A percentile compares a stretch with the other conserved stretches of the same genome.
These are phyloP conservation scores for Sordariomycetes sp. DNA, from an alignment of 2,329 filamentous ascomycete species.

Conservation along the genomic window DNA sequence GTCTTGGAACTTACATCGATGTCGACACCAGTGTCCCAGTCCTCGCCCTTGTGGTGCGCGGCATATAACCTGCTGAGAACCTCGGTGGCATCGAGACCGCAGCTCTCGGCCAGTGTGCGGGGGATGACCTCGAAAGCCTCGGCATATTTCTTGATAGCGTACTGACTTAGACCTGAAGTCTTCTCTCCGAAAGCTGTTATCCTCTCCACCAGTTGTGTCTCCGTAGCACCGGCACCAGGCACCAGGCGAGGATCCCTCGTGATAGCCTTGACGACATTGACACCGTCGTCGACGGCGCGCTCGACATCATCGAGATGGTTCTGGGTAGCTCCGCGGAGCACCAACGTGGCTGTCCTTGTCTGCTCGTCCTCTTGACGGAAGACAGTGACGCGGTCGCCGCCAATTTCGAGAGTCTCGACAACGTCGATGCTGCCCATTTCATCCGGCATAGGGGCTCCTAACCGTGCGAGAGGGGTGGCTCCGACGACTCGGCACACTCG, in stretches of 20 bases:
- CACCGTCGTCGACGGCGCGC: conserved; percentile 92
- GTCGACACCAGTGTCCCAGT: conserved; percentile 89
- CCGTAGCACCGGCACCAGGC: conserved; percentile 87
- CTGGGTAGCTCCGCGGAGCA: conserved; percentile 90
- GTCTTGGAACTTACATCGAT: conserved; percentile 53
- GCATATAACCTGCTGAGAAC: conserved; percentile 87
- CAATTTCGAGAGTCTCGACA: conserved; percentile 95
- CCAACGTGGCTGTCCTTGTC: conserved; percentile 87
- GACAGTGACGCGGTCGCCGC: conserved; percentile 93
- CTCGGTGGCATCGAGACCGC: conserved; percentile 94
- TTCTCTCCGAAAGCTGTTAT: conserved; percentile 86
- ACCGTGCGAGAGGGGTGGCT: conserved; percentile 87
- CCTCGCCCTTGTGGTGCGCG: conserved; percentile 79
- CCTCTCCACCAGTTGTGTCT: conserved; percentile 87
- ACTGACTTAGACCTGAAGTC: conserved; percentile 86
- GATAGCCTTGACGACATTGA: conserved; percentile 98
- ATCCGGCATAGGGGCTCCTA: conserved; percentile 98
- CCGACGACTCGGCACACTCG: conserved; percentile 93
- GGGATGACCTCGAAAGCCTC: conserved; percentile 98
- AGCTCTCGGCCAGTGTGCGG: conserved; percentile 86
- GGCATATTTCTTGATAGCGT: conserved; percentile 94
- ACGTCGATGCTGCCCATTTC: conserved; percentile 95
- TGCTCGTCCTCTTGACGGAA: conserved; percentile 93
- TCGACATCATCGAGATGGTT: conserved; percentile 97
- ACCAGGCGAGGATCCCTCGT: conserved; percentile 87